Percentiles rank a stretch among this genome's conserved stretches.
These are phyloP conservation scores for Ajuga reptans DNA, from an alignment of 305 asterid genomes.

Conservation along the genomic window DNA sequence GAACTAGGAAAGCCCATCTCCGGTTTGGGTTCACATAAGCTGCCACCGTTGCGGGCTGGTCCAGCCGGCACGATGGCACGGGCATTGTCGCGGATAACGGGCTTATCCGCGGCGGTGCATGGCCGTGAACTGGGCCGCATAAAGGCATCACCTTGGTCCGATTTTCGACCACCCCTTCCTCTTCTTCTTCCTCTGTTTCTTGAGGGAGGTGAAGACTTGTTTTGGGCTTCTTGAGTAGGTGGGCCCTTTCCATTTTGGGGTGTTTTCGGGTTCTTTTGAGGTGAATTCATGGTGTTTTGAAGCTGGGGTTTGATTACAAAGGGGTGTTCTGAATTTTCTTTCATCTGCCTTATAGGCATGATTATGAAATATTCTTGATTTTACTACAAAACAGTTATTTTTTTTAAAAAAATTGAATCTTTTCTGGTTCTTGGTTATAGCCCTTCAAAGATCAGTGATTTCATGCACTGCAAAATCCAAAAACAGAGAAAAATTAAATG, in stretches of 20 bases:
- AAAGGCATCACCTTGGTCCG: conserved; percentile 71
- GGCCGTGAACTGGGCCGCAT: conserved; percentile 87
- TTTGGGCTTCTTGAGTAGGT: conserved; percentile 48
- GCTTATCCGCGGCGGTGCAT: conserved; percentile 60
- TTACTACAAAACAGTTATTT: conserved; percentile 24
- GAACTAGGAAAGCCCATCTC: conserved; percentile 55
- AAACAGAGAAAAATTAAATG: conserved; percentile 31
- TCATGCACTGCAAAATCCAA: conserved; percentile 44
- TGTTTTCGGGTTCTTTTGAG: conserved; percentile 42
- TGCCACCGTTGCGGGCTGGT: conserved; percentile 24
- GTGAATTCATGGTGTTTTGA: conserved; percentile 37
- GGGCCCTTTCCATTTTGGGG: conserved; percentile 60
- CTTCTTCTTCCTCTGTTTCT: conserved; percentile 71
- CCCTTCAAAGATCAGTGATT: conserved; percentile 37
- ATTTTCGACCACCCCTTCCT: conserved; percentile 74
- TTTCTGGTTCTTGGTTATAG: conserved; percentile 23
- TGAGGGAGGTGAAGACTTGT: conserved; percentile 56
- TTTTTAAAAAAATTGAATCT: neutral
- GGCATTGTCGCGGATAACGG: conserved; percentile 27
- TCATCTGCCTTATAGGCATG: conserved; percentile 91
- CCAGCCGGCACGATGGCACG: conserved; percentile 32
- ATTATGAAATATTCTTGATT: conserved; percentile 20
- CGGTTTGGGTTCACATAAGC: conserved; percentile 20
- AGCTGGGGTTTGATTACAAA: conserved; percentile 56
- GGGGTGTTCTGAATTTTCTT: conserved; percentile 62